Percentiles rank a stretch among this genome's conserved stretches.
These are phyloP conservation scores for Lachancea dasiensis DNA, from an alignment of 805 yeast species.

Conservation along the genomic window DNA sequence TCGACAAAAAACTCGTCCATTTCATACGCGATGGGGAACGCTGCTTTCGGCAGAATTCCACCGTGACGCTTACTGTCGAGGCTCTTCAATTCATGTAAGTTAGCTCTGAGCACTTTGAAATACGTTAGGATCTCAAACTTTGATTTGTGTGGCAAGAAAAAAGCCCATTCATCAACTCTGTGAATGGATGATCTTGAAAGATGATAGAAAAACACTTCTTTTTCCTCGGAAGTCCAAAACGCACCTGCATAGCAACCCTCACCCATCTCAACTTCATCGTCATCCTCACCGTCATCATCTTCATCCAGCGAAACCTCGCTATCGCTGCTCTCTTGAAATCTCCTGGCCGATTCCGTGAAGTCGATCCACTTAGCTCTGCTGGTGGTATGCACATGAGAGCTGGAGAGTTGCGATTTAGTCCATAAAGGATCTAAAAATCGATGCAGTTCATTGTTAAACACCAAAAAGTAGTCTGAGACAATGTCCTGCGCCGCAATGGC, in stretches of 20 bases:
- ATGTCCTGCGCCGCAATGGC: conserved; percentile 4
- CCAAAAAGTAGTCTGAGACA: conserved; percentile 13
- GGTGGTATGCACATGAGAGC: conserved; percentile 17
- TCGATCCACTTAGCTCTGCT: conserved; percentile 15
- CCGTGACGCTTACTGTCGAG: conserved; percentile 14
- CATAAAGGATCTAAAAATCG: conserved; percentile 16
- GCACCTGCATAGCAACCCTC: conserved; percentile 16
- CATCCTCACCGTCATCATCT: conserved; percentile 5
- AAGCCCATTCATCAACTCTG: conserved; percentile 28
- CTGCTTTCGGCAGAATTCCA: conserved; percentile 17
- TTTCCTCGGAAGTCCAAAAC: conserved; percentile 27
- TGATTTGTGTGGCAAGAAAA: conserved; percentile 19
- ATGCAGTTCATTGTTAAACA: conserved; percentile 20
- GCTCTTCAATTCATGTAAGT: conserved; percentile 15
- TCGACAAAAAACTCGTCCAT: conserved; percentile 25
- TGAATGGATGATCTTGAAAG: conserved; percentile 29
- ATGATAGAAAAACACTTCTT: conserved; percentile 27
- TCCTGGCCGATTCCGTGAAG: conserved; percentile 8
- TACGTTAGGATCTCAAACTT: conserved; percentile 26
- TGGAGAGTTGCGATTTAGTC: conserved; percentile 13
- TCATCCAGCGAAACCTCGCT: too few relatives aligned
- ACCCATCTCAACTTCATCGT: conserved; percentile 6
- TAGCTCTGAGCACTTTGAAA: conserved; percentile 20
- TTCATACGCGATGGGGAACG: conserved; percentile 32
- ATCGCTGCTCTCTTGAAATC: too few relatives aligned